Evolutionary conservation across 2,329 filamentous ascomycete genomes (phyloP), one percentile per base, ranked within the genome.

Genomic region (Phaeosphaeria sp.): DNA sequence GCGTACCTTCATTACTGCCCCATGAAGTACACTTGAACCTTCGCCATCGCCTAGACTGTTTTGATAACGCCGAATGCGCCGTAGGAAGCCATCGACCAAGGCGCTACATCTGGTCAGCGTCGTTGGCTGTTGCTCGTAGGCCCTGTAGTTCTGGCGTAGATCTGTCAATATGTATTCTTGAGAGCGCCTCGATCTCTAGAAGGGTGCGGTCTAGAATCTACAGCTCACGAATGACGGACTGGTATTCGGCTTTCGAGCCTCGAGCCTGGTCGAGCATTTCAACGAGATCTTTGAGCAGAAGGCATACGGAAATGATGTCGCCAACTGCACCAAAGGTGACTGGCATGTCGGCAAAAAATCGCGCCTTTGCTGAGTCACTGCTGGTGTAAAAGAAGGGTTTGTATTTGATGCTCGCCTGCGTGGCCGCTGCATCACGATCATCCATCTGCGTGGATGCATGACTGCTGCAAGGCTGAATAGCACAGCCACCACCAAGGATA

Each of bases 211-310:
- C 65, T 5, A 69, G 57, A 21, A 63, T 63, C 51, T 61, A 66
- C 1, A 78, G 64, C 30, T 76, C 71, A 2, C 60, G 55, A 0
- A 64, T 56, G 0, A 74, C 22, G 18, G 66, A 64, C 22, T 65
- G 69, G 49, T 74, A 77, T 39, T 76, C 69, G 8, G 66, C 59
- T 17, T 64, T 51, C 11, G 73, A 67, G 21, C 76, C 74, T 3
- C 67, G 60, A 27, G 50, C 61, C 18, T 71, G 58, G 42, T 76
- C 62, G 3, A 78, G 68, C 2, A 69, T 64, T 7, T 63, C 54
- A 20, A 75, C 51, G 1, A 74, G 40, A 39, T 72, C 66, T 59
- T 74, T 76, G 18, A 72, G 62, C 2, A 76, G 33, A 4, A 71
- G 50, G 42, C 56, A 60, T 1, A 74, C 64, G 2, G 66, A 57